phyloP scores from a whole-genome alignment of 306 rosid species.

The Lablab purpureus region DNA sequence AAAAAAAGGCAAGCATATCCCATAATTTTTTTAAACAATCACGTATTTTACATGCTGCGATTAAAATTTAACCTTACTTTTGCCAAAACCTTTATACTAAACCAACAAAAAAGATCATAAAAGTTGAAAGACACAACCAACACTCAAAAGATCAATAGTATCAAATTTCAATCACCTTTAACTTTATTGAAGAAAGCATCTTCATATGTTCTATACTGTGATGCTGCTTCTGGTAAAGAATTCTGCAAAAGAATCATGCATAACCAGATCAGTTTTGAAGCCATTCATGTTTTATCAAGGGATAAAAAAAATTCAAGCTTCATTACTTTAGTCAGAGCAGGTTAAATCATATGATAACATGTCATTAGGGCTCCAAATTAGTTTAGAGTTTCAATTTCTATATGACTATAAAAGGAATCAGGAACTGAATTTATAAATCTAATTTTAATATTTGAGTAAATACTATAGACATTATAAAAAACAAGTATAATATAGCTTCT shows the following conservation, averaged over 20 bases:
- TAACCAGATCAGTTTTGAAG: slow-evolving; percentile 41
- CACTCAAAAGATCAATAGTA: slow-evolving; percentile 11
- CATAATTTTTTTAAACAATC: not conserved
- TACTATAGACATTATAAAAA: not conserved
- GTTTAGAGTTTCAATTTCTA: too few species aligned
- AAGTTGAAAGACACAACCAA: slow-evolving; percentile 28
- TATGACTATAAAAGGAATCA: too few species aligned
- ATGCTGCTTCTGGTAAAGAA: slow-evolving; percentile 56
- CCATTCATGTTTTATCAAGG: slow-evolving; percentile 9
- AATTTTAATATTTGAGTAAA: too few species aligned
- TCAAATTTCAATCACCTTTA: slow-evolving; percentile 58
- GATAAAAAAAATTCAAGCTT: slow-evolving; percentile 8
- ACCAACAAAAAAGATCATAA: slow-evolving; percentile 23
- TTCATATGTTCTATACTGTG: slow-evolving; percentile 65
- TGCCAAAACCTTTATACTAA: slow-evolving; percentile 14
- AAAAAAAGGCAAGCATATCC: slow-evolving; percentile 22
- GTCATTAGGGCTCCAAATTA: not conserved
- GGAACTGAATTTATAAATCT: too few species aligned
- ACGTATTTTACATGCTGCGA: not conserved
- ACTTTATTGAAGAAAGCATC: slow-evolving; percentile 65
- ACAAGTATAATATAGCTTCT: not conserved
- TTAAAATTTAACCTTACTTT: slow-evolving; percentile 24
- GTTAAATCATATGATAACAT: slow-evolving; percentile 8
- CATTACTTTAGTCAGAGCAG: not conserved
- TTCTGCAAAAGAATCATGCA: slow-evolving; percentile 57